Evolutionary conservation across 2,329 filamentous ascomycete genomes (phyloP), one percentile per base, ranked within the genome.

Genomic region (Phialocephala subalpina): DNA sequence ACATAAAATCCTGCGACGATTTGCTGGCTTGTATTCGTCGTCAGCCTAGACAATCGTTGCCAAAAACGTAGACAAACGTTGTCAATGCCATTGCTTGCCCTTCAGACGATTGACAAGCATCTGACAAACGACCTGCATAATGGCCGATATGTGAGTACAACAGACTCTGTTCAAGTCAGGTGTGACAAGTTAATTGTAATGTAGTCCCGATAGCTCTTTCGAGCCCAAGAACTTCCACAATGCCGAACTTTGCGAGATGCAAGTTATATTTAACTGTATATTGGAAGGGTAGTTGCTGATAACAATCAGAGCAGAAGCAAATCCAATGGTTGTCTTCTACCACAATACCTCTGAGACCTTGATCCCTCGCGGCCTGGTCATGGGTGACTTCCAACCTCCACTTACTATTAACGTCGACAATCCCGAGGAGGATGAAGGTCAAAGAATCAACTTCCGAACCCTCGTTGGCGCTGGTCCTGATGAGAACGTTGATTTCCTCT

Each of bases 301-400:
- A 1, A 25, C 18, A 3, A 6, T 9, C 12, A 59, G 38, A 33
- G 22, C 20, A 2, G 16, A 22, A 29, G 35, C 42, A n/a, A 42
- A n/a, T 7, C 12, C 33, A 3, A 59, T 47, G 14, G 14, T 59
- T 14, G 33, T 14, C 2, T 59, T 59, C 22, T 18, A 47, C 20
- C n/a, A 42, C 40, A 5, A 4, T 4, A 33, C 29, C 29, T n/a
- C 12, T 14, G 38, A 42, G 12, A 42, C 38, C 3, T 22, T 20
- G 40, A 42, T n/a, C 25, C 58, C 58, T 14, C 58, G 47, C 36
- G 35, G 18, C 18, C 38, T 27, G n/a, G 47, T 60, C 42, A 29
- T 60, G 29, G 58, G 7, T 16, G 42, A 60, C 11, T 33, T 40
- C 6, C 0, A 7, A 9, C 36, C 40, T 6, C 16, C 3, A 9